Percentiles rank a stretch among this genome's conserved stretches.
phyloP scores from a whole-genome alignment of 768 basidiomycete genomes.

The Tubosaeta sp. region DNA sequence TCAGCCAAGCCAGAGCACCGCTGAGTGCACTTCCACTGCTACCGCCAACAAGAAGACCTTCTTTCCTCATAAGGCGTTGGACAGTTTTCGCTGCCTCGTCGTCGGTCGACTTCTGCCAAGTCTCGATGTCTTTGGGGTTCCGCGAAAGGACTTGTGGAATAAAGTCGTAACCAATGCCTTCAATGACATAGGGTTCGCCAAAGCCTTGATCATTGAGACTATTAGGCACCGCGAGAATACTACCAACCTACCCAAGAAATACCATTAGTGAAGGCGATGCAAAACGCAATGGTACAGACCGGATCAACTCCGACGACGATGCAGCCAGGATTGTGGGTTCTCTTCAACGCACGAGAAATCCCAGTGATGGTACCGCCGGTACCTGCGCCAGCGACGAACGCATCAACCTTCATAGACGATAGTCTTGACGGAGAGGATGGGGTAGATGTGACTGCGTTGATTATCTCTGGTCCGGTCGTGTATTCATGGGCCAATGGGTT shows the following conservation, averaged over 20 bases:
- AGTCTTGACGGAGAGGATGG: constrained; percentile 53
- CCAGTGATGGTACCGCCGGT: constrained; percentile 97
- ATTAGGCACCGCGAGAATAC: constrained; percentile 76
- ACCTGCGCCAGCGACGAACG: constrained; percentile 81
- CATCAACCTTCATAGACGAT: constrained; percentile 75
- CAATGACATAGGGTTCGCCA: constrained; percentile 66
- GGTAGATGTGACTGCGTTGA: constrained; percentile 66
- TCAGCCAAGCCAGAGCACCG: constrained; percentile 76
- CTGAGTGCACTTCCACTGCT: constrained; percentile 85
- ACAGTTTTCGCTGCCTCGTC: constrained; percentile 76
- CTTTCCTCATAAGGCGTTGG: constrained; percentile 69
- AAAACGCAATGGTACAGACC: constrained; percentile 39
- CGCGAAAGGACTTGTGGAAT: constrained; percentile 83
- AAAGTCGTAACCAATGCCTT: constrained; percentile 98
- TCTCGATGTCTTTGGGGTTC: constrained; percentile 51
- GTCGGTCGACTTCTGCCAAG: constrained; percentile 87
- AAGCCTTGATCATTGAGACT: constrained; percentile 47
- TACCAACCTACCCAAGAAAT: constrained; percentile 67
- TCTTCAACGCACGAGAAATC: constrained; percentile 73
- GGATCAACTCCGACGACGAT: constrained; percentile 89
- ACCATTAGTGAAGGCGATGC: constrained; percentile 5
- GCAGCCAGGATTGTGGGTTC: constrained; percentile 66
- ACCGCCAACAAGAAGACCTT: constrained; percentile 91
- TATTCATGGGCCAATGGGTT: constrained; percentile 91
- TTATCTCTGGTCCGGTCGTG: constrained; percentile 90